A percentile compares a stretch with the other conserved stretches of the same genome.
Evolutionary conservation across 345 rosid genomes (phyloP).

Genomic region (Brassica juncea): DNA sequence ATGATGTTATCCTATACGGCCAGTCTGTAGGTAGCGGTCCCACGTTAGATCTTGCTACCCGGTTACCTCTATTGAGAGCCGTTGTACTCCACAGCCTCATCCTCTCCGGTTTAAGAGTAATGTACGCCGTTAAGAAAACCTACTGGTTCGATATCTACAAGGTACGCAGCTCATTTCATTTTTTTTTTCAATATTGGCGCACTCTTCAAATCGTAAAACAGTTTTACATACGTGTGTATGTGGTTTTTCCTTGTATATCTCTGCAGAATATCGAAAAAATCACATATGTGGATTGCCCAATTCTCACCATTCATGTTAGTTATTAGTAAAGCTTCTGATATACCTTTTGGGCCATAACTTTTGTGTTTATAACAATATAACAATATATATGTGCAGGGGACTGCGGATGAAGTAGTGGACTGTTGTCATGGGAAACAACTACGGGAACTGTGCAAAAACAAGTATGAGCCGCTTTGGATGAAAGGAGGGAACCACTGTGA

Average conservation of each 20-base stretch:
- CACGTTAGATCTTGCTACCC: constrained; percentile 86
- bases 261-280: constrained; percentile 93
- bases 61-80: constrained; percentile 71
- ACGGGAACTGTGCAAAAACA: constrained; percentile 89
- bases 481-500: constrained; percentile 35
- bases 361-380: not conserved
- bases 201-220: not conserved
- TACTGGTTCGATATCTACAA: constrained; percentile 98
- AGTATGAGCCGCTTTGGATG: constrained; percentile 92
- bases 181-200: not conserved
- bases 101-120: constrained; percentile 91
- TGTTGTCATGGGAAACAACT: constrained; percentile 93
- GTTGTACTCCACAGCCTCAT: constrained; percentile 92
- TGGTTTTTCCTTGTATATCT: not conserved
- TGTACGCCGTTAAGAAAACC: constrained; percentile 92
- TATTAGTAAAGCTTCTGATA: not conserved
- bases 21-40: constrained; percentile 99
- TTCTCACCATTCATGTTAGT: constrained; percentile 90
- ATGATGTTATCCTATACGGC: constrained; percentile 88
- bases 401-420: constrained; percentile 91
- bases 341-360: not conserved
- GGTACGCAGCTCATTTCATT: constrained; percentile 42
- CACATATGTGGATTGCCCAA: constrained; percentile 83
- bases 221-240: not conserved
- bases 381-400: constrained; percentile 55